Base-by-base conservation (phyloP, 2,329 filamentous ascomycete species). In the Cladosporium sp. region DNA sequence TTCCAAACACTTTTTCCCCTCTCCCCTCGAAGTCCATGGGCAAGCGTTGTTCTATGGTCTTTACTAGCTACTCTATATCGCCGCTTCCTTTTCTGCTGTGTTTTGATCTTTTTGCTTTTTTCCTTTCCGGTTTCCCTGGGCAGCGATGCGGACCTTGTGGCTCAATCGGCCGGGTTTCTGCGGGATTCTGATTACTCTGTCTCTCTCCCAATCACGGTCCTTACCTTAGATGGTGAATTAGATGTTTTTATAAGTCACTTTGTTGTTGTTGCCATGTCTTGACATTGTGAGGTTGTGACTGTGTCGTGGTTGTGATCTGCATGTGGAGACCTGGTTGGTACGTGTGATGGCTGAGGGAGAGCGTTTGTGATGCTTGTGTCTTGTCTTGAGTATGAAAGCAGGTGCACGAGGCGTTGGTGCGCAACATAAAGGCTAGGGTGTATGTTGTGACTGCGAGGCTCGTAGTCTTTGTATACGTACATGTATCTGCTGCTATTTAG, bases 151-250 rank as follows among this genome's bases (percentile, higher is more conserved):
- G 59, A 32, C 51, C 59, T 47, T 62, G 34, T 32, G 44, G 59
- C 59, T 62, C 30, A 62, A 62, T 62, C 59, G 59, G 59, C 59
- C 47, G 59, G 59, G 59, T 52, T 62, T 52, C 47, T 36, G 59
- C 59, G 44, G 59, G 59, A 62, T 62, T 62, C 41, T 47, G 41
- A 47, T 47, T 21, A 44, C 38, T 44, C 5, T 44, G n/a, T 47
- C 7, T 30, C 44, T 36, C 28, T 30, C 51, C 18, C 52, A 12
- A 59, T 30, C 30, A 62, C 59, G 44, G 59, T 62, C 59, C 59
- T 62, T 62, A 62, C 59, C 47, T 41, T 58, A 34, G 11, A n/a
- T 34, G 52, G 52, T 12, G 28, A 55, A 34, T 12, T 34, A 54
- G n/a, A 21, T 11, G 28, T n/a, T 21, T 54, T 32, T 55, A n/a